phyloP scores from a whole-genome alignment of 2,329 filamentous ascomycete genomes.

The Leptographium radiaticola region DNA sequence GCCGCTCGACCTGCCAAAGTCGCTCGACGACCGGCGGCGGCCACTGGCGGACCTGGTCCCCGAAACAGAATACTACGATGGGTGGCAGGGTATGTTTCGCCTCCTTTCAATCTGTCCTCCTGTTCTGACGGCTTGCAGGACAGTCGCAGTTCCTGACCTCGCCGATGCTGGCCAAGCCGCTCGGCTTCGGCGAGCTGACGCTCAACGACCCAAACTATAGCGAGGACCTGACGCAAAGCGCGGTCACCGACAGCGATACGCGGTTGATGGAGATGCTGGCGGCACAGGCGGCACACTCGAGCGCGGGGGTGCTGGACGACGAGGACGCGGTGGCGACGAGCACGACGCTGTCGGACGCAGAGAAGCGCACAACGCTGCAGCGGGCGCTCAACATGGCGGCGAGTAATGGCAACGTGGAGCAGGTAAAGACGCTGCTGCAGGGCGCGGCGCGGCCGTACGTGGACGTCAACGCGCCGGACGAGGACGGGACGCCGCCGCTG shows the following conservation, averaged over 20 bases:
- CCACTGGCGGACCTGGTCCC: slow-evolving; percentile 51
- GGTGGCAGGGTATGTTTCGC: slow-evolving; percentile 67
- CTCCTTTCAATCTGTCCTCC: slow-evolving; percentile 2
- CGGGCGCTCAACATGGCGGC: slow-evolving; percentile 88
- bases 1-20: slow-evolving; percentile 78
- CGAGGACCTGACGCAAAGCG: slow-evolving; percentile 43
- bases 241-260: slow-evolving; percentile 62
- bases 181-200: slow-evolving; percentile 69
- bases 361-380: slow-evolving; percentile 74
- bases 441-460: slow-evolving; percentile 65
- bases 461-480: slow-evolving; percentile 77
- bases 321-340: slow-evolving; percentile 69
- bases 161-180: slow-evolving; percentile 69
- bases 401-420: slow-evolving; percentile 83
- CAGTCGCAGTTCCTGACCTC: slow-evolving; percentile 91
- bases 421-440: slow-evolving; percentile 61
- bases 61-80: slow-evolving; percentile 97
- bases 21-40: slow-evolving; percentile 73
- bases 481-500: slow-evolving; percentile 89
- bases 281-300: slow-evolving; percentile 73
- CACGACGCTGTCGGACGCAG: slow-evolving; percentile 55
- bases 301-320: slow-evolving; percentile 56
- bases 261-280: slow-evolving; percentile 93
- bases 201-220: slow-evolving; percentile 68
- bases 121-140: slow-evolving; percentile 36